phyloP scores from a whole-genome alignment of 2,329 filamentous ascomycete species.

The Aspergillus novoparasiticus region DNA sequence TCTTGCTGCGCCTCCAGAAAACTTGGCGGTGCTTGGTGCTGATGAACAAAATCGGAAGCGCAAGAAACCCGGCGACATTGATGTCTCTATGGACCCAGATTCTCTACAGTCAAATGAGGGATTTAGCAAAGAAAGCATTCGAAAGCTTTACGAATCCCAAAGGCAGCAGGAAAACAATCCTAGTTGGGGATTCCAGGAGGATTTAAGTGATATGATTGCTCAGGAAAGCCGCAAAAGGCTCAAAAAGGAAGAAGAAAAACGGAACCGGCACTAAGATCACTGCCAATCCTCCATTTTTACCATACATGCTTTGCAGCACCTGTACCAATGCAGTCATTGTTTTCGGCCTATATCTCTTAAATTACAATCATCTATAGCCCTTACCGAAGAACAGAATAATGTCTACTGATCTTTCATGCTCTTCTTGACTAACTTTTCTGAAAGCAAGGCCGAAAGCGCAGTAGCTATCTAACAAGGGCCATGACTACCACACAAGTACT shows the following conservation, averaged over 20 bases:
- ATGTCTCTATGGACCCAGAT: slow-evolving; percentile 88
- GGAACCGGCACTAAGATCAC: slow-evolving; percentile 54
- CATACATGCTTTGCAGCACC: not conserved
- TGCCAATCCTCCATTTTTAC: not conserved
- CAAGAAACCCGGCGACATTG: slow-evolving; percentile 95
- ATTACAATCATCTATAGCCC: not conserved
- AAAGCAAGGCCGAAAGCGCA: not conserved
- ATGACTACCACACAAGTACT: not conserved
- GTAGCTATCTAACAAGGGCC: not conserved
- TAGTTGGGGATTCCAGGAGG: slow-evolving; percentile 80
- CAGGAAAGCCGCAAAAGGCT: slow-evolving; percentile 87
- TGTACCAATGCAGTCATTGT: not conserved
- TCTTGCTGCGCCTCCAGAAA: slow-evolving; percentile 63
- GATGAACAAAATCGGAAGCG: slow-evolving; percentile 78
- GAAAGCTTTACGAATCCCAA: slow-evolving; percentile 74
- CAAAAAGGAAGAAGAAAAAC: slow-evolving; percentile 82
- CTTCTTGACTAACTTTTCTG: not conserved
- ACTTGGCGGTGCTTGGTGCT: slow-evolving; percentile 73
- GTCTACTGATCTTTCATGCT: not conserved
- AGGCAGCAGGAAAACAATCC: slow-evolving; percentile 67
- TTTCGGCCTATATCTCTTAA: not conserved
- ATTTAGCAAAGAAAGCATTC: slow-evolving; percentile 81
- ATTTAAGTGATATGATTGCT: slow-evolving; percentile 93
- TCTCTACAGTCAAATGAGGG: slow-evolving; percentile 72
- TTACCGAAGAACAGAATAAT: not conserved